A percentile compares a stretch with the other conserved stretches of the same genome.
These are phyloP conservation scores for Colletotrichum chrysophilum DNA, from an alignment of 2,329 filamentous ascomycete genomes.

Conservation along the genomic window DNA sequence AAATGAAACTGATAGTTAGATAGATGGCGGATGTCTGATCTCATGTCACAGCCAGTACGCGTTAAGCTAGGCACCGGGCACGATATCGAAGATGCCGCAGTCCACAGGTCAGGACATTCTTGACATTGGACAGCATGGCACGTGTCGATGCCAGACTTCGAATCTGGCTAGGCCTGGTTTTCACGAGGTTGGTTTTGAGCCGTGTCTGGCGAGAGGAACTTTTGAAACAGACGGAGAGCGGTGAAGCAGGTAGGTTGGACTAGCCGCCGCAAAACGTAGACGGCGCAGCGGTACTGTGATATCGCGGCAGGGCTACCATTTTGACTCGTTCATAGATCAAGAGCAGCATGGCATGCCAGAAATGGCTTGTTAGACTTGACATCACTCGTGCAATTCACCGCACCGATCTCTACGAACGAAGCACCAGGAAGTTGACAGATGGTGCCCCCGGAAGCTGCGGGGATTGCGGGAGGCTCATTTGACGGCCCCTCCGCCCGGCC, in stretches of 20 bases:
- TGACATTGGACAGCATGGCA: neutral
- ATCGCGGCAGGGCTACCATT: neutral
- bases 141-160: neutral
- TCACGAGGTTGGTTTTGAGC: neutral
- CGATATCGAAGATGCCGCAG: neutral
- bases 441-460: neutral
- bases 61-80: neutral
- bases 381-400: neutral
- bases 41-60: neutral
- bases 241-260: neutral
- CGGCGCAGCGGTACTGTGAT: neutral
- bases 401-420: neutral
- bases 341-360: neutral
- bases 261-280: neutral
- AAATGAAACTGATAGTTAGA: neutral
- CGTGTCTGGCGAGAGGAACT: neutral
- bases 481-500: neutral
- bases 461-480: neutral
- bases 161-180: neutral
- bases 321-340: neutral
- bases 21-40: neutral
- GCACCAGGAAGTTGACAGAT: neutral
- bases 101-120: neutral
- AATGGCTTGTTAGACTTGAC: fast-evolving
- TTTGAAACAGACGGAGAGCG: neutral